Base-by-base conservation (phyloP, 306 rosid species). In the Vigna radiata region DNA sequence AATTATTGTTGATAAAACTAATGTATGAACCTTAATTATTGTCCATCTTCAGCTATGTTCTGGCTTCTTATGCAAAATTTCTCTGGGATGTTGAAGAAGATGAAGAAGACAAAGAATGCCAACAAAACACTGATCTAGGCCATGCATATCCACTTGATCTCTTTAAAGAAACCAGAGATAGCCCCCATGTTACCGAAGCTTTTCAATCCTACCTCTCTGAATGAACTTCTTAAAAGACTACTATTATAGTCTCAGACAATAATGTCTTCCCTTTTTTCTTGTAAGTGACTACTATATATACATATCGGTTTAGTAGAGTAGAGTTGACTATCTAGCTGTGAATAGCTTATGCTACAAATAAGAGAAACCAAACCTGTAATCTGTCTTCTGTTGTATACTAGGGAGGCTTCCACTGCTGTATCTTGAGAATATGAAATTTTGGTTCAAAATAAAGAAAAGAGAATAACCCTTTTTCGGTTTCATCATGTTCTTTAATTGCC, bases 71-170 rank as follows among this genome's bases (percentile, higher is more conserved):
- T 85, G 96, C 96, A 23, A 82, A 79, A 12, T 93, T 93, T 81
- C 91, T 94, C 29, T 94, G 97, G 97, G 95, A 94, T 77, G 81
- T 78, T 73, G 89, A 90, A 16, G 94, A 82, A 27, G 91, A 86
- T 17, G 91, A 85, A 60, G 29, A 29, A 29, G 82, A 77, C 10
- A 55, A 81, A 78, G 82, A 59, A 1, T 16, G 68, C n/a, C 41
- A 79, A 39, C 73, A 54, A 68, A 81, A 79, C 66, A 27, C 68
- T 67, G 86, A 73, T 50, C 66, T 74, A 4, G 79, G 60, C 74
- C 77, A 70, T 43, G 7, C 83, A 47, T 48, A 79, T 59, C 77
- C 77, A 17, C 44, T 83, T 31, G 60, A 79, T 49, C 52, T 75
- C 19, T 68, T 73, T 47, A 85, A 60, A 16, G 91, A 81, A 82